Evolutionary conservation across 805 yeast genomes (phyloP), one percentile per base, ranked within the genome.

Genomic region (Candida taoyuanica): DNA sequence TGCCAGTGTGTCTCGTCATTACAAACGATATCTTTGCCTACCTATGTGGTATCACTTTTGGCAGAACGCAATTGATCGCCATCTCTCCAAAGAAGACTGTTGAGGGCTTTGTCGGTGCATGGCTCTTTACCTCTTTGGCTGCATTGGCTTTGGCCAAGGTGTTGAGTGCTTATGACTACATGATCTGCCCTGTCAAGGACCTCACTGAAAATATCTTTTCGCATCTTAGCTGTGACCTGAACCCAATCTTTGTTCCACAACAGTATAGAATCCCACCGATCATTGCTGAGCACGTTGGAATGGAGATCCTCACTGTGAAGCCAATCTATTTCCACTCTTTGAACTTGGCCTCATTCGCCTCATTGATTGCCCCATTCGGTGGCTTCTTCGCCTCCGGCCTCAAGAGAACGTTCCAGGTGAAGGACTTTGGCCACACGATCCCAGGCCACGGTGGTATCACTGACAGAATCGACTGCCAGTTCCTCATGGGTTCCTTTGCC

Each of bases 361-460:
- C 98, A 0, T 72, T 93, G 48, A 82, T 93, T 60, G 98, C 98
- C 4, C 98, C 98, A 43, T 93, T 93, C 59, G 98, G 98, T 38
- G 98, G 98, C 2, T 93, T 93, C 62, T 93, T 93, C 55, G 98
- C 98, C 6, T 82, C 94, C 37, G 98, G 98, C n/a, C 71, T 93
- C 52, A 93, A 93, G 68, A 79, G 98, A 64, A 87, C 98, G 12
- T 89, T 93, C 66, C 85, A 91, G 56, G 88, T 89, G 39, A 93
- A 93, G 65, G 98, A 93, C 64, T 93, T 93, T 56, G 98, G 98
- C 50, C 95, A 91, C 57, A 91, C 98, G 8, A 93, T 93, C 50
- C 98, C 98, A 13, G 98, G 98, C 23, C 98, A 93, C 59, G 98
- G 98, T 47, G 98, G 98, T 50, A 81, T 93, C 49, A 89, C 97